Evolutionary conservation across 2,329 filamentous ascomycete species (phyloP).

Genomic region (Pseudogymnoascus sp.): DNA sequence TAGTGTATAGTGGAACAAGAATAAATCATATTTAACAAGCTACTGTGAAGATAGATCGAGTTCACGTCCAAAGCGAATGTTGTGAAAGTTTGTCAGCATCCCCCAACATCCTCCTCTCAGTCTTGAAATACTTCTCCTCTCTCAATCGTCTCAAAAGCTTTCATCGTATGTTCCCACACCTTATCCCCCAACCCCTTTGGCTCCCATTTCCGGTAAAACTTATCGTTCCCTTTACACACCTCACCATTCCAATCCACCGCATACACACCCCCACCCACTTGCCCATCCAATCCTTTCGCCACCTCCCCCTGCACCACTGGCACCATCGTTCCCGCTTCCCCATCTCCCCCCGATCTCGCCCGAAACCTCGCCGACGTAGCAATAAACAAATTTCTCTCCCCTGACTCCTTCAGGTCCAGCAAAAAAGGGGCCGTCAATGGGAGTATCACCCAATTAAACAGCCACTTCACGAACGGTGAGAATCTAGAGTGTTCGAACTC

Average conservation of each 20-base stretch:
- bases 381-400: slow-evolving; percentile 27
- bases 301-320: slow-evolving; percentile 9
- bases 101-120: neutral
- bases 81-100: neutral
- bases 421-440: slow-evolving; percentile 24
- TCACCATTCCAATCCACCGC: slow-evolving; percentile 19
- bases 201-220: slow-evolving; percentile 16
- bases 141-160: slow-evolving; percentile 22
- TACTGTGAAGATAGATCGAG: neutral
- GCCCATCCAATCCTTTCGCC: slow-evolving; percentile 18
- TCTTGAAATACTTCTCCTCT: slow-evolving; percentile 17
- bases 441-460: slow-evolving; percentile 22
- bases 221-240: slow-evolving; percentile 17
- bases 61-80: neutral
- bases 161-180: slow-evolving; percentile 22
- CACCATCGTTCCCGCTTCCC: neutral
- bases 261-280: slow-evolving; percentile 25
- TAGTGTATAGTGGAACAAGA: neutral
- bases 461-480: slow-evolving; percentile 27
- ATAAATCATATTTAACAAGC: neutral
- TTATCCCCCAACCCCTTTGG: slow-evolving; percentile 16
- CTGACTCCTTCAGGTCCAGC: slow-evolving; percentile 25
- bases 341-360: slow-evolving; percentile 12
- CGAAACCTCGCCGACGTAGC: slow-evolving; percentile 19
- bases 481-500: slow-evolving; percentile 23